A percentile compares a stretch with the other conserved stretches of the same genome.
These are phyloP conservation scores for Emericellopsis terricola DNA, from an alignment of 495 filamentous ascomycete genomes.

Conservation along the genomic window DNA sequence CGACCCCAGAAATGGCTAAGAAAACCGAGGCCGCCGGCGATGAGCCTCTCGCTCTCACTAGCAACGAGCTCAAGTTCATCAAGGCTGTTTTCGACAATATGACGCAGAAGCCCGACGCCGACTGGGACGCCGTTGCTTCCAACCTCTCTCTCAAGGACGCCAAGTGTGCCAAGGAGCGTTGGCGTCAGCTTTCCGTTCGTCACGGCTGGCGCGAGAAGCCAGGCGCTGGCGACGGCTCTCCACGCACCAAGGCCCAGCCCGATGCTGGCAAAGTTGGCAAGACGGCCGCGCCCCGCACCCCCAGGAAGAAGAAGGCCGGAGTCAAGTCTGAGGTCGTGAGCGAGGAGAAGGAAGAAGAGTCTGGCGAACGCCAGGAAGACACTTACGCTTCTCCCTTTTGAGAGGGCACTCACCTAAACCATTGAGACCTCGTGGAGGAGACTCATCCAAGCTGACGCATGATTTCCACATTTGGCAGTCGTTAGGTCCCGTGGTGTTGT, in stretches of 20 bases:
- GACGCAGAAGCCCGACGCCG: constrained; percentile 3
- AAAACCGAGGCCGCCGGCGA: constrained; percentile 5
- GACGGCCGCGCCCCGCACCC: not conserved
- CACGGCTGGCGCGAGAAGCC: constrained; percentile 6
- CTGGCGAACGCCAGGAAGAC: not conserved
- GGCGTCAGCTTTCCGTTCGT: constrained; percentile 7
- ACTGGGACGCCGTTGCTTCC: constrained; percentile 5
- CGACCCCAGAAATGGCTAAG: too few relatives aligned
- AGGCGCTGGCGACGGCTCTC: not conserved
- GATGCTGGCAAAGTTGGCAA: constrained; percentile 3
- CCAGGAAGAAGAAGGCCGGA: not conserved
- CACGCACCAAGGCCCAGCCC: not conserved
- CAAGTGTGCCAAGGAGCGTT: constrained; percentile 6
- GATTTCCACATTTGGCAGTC: too few relatives aligned
- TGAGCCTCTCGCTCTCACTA: not conserved
- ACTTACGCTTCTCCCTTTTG: not conserved
- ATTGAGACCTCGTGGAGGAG: too few relatives aligned
- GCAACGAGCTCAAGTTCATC: constrained; percentile 5
- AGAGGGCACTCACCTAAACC: too few relatives aligned
- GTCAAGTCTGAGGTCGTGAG: not conserved
- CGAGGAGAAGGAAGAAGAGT: not conserved
- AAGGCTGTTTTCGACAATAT: constrained; percentile 8
- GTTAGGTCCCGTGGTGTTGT: too few relatives aligned
- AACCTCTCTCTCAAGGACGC: constrained; percentile 4
- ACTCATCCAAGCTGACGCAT: too few relatives aligned